These are phyloP conservation scores for Solanum clarkiae DNA, from an alignment of 257 asterid species.

Conservation along the genomic window DNA sequence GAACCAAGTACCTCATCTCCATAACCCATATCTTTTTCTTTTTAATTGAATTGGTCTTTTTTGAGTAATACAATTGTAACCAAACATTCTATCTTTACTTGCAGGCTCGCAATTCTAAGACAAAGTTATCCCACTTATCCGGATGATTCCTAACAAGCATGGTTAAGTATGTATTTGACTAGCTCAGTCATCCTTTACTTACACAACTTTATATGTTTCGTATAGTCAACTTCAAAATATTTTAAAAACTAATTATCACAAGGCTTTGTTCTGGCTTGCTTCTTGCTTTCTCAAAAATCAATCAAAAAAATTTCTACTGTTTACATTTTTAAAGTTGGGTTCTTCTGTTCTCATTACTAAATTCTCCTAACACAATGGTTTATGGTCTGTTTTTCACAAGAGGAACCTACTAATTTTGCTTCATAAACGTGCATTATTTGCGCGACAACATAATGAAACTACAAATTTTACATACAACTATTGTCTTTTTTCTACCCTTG, in stretches of 20 bases:
- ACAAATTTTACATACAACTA: constrained; percentile 3
- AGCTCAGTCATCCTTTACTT: not conserved
- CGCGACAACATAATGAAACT: constrained; percentile 27
- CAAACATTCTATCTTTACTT: not conserved
- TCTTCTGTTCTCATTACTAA: not conserved
- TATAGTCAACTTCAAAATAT: not conserved
- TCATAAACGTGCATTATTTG: not conserved
- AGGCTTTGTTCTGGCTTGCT: not conserved
- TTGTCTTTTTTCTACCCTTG: constrained; percentile 16
- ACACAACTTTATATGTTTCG: not conserved
- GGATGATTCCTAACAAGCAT: too few species aligned
- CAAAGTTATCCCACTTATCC: too few species aligned
- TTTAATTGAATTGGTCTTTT: not conserved
- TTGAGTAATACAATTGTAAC: not conserved
- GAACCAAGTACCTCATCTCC: not conserved
- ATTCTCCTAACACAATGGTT: not conserved
- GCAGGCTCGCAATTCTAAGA: too few species aligned
- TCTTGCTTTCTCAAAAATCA: not conserved
- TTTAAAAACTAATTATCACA: not conserved
- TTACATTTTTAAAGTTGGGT: not conserved
- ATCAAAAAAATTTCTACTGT: not conserved
- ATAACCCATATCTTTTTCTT: not conserved
- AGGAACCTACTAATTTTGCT: not conserved
- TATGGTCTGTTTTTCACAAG: not conserved
- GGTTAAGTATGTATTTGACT: too few species aligned